Evolutionary conservation across 331 rosid species (phyloP), one percentile per base, ranked within the genome.

Genomic region (Acacia pycnantha): DNA sequence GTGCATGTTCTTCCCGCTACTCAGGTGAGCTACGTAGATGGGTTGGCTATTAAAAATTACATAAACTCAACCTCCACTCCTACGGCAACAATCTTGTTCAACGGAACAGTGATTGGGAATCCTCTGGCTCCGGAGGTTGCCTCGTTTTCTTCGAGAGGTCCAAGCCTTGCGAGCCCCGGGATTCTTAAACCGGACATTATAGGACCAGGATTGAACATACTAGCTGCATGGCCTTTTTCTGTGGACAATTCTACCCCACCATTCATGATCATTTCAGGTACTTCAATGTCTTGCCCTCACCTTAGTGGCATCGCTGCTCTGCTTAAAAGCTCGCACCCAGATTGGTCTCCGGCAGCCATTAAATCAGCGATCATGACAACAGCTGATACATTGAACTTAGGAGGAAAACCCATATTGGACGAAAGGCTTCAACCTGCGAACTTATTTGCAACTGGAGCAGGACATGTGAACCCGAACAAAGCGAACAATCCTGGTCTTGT

Each of bases 251-350:
- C 76, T 10, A 62, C 44, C 4, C 79, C 86, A 5, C 78, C 89
- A 48, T 92, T 94, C 53, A 87, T 85, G 82, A 70, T 90, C 15
- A 35, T 88, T 58, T 89, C 91, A 0, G 95, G 97, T 12, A 94
- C 97, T 43, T 94, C 98, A 15, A 94, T 94, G 97, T 89, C 98
- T 4, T 92, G 95, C 53, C 94, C 97, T 46, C 98, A 92, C 73
- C 92, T 92, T 1, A 81, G 91, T 40, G 95, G 98, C 73, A 82
- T 92, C 19, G 95, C 95, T 0, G 92, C 97, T 58, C 22, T 94
- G 87, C 80, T 94, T 81, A 89, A 79, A 79, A 86, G 89, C 79
- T 77, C 97, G 21, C 97, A 92, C 80, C 98, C 97, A 11, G 88
- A 88, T 62, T 94, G 95, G 98, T 94, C 97, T 8, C 95, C 95